Percentiles rank a stretch among this genome's conserved stretches.
phyloP scores from a whole-genome alignment of 768 basidiomycete genomes.

The Leccinum fibrillosum region DNA sequence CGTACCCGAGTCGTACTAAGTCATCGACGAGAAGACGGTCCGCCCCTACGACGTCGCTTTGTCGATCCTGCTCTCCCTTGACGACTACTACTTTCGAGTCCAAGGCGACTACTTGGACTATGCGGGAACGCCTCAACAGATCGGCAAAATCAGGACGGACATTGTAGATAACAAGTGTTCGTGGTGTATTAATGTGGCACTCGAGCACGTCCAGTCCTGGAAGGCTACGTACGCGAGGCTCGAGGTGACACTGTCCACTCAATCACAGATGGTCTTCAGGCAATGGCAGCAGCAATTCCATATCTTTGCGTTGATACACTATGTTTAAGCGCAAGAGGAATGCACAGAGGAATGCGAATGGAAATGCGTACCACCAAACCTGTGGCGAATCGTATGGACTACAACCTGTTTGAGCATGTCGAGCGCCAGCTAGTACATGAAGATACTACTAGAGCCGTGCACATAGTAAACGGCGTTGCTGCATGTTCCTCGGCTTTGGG shows the following conservation, averaged over 20 bases:
- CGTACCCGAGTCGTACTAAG: conserved; percentile 26
- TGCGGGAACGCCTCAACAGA: conserved; percentile 84
- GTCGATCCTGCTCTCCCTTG: conserved; percentile 1
- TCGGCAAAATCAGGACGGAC: conserved; percentile 97
- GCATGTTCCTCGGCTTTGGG: not conserved
- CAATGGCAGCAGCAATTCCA: too few relatives aligned
- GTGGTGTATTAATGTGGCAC: conserved; percentile 91
- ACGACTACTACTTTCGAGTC: conserved; percentile 1
- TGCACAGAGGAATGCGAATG: too few relatives aligned
- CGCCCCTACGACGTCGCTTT: not conserved
- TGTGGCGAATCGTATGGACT: too few relatives aligned
- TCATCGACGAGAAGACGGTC: conserved; percentile 33
- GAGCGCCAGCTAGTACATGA: too few relatives aligned
- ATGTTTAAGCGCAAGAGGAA: too few relatives aligned
- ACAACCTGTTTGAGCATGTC: too few relatives aligned
- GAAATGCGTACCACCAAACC: too few relatives aligned
- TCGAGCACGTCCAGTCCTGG: conserved; percentile 27
- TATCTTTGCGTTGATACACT: too few relatives aligned
- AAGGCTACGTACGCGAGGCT: too few relatives aligned
- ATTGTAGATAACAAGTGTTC: conserved; percentile 99
- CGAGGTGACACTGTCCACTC: too few relatives aligned
- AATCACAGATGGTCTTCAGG: too few relatives aligned
- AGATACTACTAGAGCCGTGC: too few relatives aligned
- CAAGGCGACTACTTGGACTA: conserved; percentile 93
- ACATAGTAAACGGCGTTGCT: not conserved